Base-by-base conservation (phyloP, 2,329 filamentous ascomycete genomes). In the Pseudogymnoascus sp. region DNA sequence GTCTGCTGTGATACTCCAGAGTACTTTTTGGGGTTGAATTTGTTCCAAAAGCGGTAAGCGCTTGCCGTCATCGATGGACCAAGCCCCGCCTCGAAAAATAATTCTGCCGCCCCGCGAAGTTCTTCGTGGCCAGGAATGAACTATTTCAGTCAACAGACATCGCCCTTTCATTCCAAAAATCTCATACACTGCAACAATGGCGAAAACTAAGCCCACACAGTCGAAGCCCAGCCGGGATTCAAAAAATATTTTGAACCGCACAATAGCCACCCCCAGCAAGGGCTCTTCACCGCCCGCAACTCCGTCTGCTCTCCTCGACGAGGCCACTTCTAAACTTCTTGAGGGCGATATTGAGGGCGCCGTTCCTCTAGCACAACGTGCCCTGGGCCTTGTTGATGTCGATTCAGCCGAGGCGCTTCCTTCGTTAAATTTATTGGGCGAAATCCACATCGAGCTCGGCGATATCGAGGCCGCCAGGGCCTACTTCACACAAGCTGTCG, bases 381-480 rank as follows among this genome's bases (percentile, higher is more conserved):
- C 72, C 13, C 52, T 73, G n/a, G 39, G 45, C 1, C 59, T 66
- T 5, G 40, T 70, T 4, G 65, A 72, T 60, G 33, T 52, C 1
- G 64, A 70, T 4, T 68, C 67, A 0, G 62, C 64, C 31, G 69
- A 69, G 27, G 67, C 71, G 18, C 58, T 74, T n/a, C 71, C 68
- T 7, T 68, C 69, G 5, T 64, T 73, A 9, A 73, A 72, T 65
- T 58, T 74, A 9, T 63, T 73, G 12, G 65, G 71, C 45, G 70
- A 76, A 71, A 71, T 76, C 63, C 66, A 75, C 68, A 67, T 74
- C 65, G 61, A 76, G 70, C 61, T 73, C 58, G 66, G 94, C 65
- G 90, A 97, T 48, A 80, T 89, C 61, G 88, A 93, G 60, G 77
- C 83, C 13, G 93, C 93, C 42, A 82, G 88, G 63, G 76, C 79